phyloP scores from a whole-genome alignment of 2,329 filamentous ascomycete genomes.

The Aspergillus udagawae region DNA sequence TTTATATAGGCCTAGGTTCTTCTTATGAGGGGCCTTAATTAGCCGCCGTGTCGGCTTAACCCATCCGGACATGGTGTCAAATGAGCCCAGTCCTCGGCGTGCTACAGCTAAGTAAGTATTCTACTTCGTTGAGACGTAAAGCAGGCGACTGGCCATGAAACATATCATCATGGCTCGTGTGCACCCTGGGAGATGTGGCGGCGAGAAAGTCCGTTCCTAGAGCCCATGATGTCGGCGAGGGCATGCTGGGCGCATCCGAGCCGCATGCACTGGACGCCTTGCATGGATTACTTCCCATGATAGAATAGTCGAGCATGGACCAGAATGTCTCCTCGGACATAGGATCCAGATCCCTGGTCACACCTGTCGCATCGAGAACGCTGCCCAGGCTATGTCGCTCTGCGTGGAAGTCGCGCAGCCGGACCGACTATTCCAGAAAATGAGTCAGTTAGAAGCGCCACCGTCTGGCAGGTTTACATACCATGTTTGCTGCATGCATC shows the following conservation, averaged over 20 bases:
- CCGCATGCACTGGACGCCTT: slow-evolving; percentile 4
- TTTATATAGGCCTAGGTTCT: too few species aligned
- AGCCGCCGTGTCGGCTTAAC: too few species aligned
- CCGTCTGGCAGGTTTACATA: slow-evolving; percentile 3
- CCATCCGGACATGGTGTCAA: too few species aligned
- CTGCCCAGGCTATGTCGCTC: slow-evolving; percentile 12
- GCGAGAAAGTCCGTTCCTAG: slow-evolving; percentile 5
- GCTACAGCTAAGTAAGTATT: too few species aligned
- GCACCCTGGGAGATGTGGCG: neutral
- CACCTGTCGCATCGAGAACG: slow-evolving; percentile 14
- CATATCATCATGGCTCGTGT: too few species aligned
- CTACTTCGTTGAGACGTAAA: too few species aligned
- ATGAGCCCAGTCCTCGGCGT: too few species aligned
- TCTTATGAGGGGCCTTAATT: too few species aligned
- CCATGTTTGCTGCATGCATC: slow-evolving; percentile 21
- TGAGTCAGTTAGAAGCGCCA: neutral
- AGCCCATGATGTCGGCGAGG: slow-evolving; percentile 11
- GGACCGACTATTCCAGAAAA: slow-evolving; percentile 7
- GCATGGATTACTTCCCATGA: slow-evolving; percentile 8
- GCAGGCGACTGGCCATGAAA: too few species aligned
- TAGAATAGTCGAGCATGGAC: slow-evolving; percentile 23
- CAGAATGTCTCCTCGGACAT: slow-evolving; percentile 12
- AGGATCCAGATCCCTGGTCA: slow-evolving; percentile 15
- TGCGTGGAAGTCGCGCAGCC: slow-evolving; percentile 20
- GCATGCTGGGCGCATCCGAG: slow-evolving; percentile 3